Evolutionary conservation across 352 stramenopile species (phyloP).

Genomic region (Globisporangium echinulatum): DNA sequence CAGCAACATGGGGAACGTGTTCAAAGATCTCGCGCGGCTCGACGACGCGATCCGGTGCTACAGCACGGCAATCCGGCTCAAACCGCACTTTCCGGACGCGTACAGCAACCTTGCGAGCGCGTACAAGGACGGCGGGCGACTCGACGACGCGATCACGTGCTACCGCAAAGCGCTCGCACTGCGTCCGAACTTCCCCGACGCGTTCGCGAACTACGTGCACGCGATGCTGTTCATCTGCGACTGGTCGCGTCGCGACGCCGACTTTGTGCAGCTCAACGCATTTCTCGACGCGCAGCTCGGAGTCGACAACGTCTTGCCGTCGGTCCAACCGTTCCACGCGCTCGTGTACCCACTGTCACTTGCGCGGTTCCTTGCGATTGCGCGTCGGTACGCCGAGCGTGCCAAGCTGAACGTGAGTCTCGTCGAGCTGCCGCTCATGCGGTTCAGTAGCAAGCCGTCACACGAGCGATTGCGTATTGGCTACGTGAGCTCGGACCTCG

Average conservation of each 20-base stretch:
- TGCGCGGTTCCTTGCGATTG: slow-evolving; percentile 72
- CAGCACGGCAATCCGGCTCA: slow-evolving; percentile 86
- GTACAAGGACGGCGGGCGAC: slow-evolving; percentile 88
- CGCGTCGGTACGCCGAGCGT: slow-evolving; percentile 67
- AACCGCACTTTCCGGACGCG: slow-evolving; percentile 86
- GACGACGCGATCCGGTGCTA: slow-evolving; percentile 89
- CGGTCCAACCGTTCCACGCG: slow-evolving; percentile 91
- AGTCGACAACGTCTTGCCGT: slow-evolving; percentile 48
- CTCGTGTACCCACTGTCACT: slow-evolving; percentile 87
- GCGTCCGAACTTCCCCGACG: slow-evolving; percentile 88
- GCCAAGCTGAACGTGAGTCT: slow-evolving; percentile 85
- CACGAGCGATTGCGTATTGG: slow-evolving; percentile 77
- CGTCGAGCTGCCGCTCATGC: slow-evolving; percentile 71
- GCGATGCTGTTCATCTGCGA: slow-evolving; percentile 91
- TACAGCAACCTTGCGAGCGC: slow-evolving; percentile 90
- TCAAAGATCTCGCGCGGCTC: slow-evolving; percentile 86
- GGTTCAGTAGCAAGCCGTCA: slow-evolving; percentile 57
- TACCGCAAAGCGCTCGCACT: slow-evolving; percentile 90
- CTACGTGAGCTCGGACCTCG: slow-evolving; percentile 89
- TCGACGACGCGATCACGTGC: slow-evolving; percentile 90
- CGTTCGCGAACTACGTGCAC: slow-evolving; percentile 92
- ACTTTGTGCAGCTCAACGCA: slow-evolving; percentile 57
- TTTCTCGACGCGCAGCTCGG: slow-evolving; percentile 18
- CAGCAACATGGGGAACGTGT: slow-evolving; percentile 94
- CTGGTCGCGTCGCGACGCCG: slow-evolving; percentile 75